Conservation (phyloP, 2,329 filamentous ascomycete genomes). For the Stachybotrys chartarum region DNA sequence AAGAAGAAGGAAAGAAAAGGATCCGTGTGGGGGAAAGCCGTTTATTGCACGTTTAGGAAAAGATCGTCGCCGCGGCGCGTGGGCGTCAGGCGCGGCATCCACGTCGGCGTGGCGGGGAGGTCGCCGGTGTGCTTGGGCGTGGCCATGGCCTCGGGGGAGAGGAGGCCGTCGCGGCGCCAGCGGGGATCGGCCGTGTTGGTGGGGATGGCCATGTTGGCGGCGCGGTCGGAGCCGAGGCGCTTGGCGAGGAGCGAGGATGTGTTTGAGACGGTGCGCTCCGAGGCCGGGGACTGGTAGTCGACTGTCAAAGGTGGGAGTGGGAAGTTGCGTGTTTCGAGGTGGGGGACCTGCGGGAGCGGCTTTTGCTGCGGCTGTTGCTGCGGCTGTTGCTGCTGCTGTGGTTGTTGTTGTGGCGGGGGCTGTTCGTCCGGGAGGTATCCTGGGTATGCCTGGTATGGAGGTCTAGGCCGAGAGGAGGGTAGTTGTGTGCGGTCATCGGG, state of each 20-base stretch:
- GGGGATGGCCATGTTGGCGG: conserved; percentile 35
- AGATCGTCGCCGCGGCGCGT: conserved; percentile 60
- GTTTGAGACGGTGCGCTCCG: conserved; percentile 17
- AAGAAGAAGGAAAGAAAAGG: too few species aligned
- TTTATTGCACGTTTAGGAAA: conserved; percentile 47
- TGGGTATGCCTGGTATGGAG: conserved; percentile 7
- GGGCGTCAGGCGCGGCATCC: conserved; percentile 56
- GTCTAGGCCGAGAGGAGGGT: conserved; percentile 10
- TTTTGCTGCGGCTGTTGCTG: conserved; percentile 5
- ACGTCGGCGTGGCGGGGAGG: conserved; percentile 15
- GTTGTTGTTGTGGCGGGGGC: conserved; percentile 7
- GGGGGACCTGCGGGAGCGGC: conserved; percentile 2
- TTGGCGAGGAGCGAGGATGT: conserved; percentile 44
- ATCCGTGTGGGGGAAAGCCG: not conserved
- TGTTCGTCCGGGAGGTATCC: not conserved
- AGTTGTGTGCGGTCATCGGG: conserved; percentile 12
- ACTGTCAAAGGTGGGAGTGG: conserved; percentile 4
- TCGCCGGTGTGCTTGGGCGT: conserved; percentile 1
- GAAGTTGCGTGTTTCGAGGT: not conserved
- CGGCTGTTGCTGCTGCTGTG: conserved; percentile 9
- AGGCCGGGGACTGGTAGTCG: conserved; percentile 5
- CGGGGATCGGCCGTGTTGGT: conserved; percentile 6
- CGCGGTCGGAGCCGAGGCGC: conserved; percentile 41
- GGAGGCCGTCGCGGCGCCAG: conserved; percentile 11
- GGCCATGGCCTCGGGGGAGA: conserved; percentile 2